These are phyloP conservation scores for Bolboschoenus planiculmis DNA, from an alignment of 176 grass and related monocot genomes.

Conservation along the genomic window DNA sequence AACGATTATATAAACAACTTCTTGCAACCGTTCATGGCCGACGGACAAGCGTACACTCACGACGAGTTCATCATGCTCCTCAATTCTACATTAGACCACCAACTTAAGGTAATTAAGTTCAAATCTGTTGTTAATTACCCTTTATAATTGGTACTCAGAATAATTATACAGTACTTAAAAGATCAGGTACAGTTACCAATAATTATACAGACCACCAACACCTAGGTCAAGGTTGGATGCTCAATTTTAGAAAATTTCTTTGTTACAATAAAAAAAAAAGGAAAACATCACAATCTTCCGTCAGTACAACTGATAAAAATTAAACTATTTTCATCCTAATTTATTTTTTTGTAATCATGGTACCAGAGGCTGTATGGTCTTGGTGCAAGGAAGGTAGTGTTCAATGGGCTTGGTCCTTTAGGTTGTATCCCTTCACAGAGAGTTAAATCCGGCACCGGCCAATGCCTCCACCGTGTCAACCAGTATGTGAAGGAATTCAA, in stretches of 20 bases:
- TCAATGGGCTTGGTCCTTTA: constrained; percentile 67
- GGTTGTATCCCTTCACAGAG: constrained; percentile 95
- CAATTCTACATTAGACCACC: constrained; percentile 45
- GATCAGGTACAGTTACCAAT: neutral
- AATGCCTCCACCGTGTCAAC: constrained; percentile 73
- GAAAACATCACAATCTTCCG: neutral
- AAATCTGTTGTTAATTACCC: neutral
- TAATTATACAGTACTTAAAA: neutral
- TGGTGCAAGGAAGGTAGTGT: constrained; percentile 69
- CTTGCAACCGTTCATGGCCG: constrained; percentile 82
- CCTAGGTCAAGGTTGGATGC: neutral
- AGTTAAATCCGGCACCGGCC: constrained; percentile 42
- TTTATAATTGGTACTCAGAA: neutral
- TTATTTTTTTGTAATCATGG: neutral
- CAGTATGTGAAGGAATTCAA: constrained; percentile 68
- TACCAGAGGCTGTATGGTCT: constrained; percentile 60
- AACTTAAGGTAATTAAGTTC: constrained; percentile 46
- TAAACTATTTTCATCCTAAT: neutral
- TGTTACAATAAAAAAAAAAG: neutral
- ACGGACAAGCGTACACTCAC: constrained; percentile 67
- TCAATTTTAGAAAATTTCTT: neutral
- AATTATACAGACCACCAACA: too few relatives aligned
- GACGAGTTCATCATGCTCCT: constrained; percentile 69
- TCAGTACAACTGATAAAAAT: neutral
- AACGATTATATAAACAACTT: constrained; percentile 99